Base-by-base conservation (phyloP, 768 basidiomycete genomes). In the Pulveroboletus sp. region DNA sequence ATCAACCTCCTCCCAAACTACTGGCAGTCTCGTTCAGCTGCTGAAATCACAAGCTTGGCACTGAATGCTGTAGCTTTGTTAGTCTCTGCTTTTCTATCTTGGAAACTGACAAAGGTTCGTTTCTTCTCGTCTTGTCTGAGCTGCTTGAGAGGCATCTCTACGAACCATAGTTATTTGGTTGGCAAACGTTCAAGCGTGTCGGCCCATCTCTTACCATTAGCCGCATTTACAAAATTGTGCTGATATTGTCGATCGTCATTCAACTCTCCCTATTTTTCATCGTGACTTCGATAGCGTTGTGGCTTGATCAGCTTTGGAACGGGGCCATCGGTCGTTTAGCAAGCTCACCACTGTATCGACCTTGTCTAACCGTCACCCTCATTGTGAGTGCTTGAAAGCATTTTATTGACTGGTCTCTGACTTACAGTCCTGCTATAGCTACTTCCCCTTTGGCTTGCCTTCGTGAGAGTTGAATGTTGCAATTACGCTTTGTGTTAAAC, bases 141-240 rank as follows among this genome's bases (percentile, higher is more conserved):
- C 32, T 21, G 9, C 40, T 14, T 20, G 14, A 34, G 16, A 9
- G 20, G 5, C 12, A 38, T 33, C 31, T 42, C 14, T 31, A 17
- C 19, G 32, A 13, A 44, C 8, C 8, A 38, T 6, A 87, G 85
- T 60, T 75, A 14, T 91, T 87, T 63, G 86, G 89, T 37, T 92
- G 88, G 88, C 86, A 88, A 66, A 92, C 88, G 0, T 92, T 90
- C 77, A 89, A 89, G 66, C 85, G 87, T 48, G 81, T 90, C 43
- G 88, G 89, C 32, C 87, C 89, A 11, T 87, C 83, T 6, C 68
- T 80, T 56, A 74, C 73, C 11, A 88, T 91, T 68, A 87, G 85
- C 65, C 78, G 82, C 31, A 66, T 87, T 51, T 91, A 91, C 74
- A 86, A 81, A 64, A 69, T 82, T 40, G 82, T 89, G 47, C 75